These are phyloP conservation scores for Choiromyces venosus DNA, from an alignment of 495 filamentous ascomycete species.

Conservation along the genomic window DNA sequence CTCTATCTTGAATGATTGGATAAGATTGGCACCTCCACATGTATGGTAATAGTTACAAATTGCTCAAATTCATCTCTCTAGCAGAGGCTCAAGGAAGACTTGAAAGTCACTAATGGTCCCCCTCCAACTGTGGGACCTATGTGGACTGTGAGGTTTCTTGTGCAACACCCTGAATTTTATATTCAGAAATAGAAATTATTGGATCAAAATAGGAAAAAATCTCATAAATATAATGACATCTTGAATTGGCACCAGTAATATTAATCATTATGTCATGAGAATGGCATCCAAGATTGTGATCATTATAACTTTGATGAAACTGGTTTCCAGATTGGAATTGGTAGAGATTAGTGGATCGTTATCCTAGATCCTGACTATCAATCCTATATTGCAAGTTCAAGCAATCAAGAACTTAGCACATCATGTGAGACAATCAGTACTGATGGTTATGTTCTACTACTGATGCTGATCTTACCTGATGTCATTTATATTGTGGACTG, in stretches of 20 bases:
- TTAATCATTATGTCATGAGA: background rate
- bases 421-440: conserved; percentile 9
- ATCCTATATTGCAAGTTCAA: conserved; percentile 6
- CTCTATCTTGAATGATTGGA: no score
- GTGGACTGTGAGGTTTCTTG: conserved; percentile 14
- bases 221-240: conserved; percentile 8
- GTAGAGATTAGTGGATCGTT: conserved; percentile 24
- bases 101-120: background rate
- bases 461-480: conserved; percentile 7
- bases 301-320: conserved; percentile 36
- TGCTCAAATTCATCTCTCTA: no score
- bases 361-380: conserved; percentile 9
- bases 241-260: conserved; percentile 17
- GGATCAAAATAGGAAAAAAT: background rate
- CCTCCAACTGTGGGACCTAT: background rate
- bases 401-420: conserved; percentile 6
- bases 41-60: no score
- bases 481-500: background rate
- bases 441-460: background rate
- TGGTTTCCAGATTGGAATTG: conserved; percentile 32
- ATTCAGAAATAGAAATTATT: conserved; percentile 6
- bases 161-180: conserved; percentile 23
- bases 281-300: conserved; percentile 19
- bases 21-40: no score
- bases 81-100: no score